Base-by-base conservation (phyloP, 2,329 filamentous ascomycete genomes). In the Fusarium newnesense region DNA sequence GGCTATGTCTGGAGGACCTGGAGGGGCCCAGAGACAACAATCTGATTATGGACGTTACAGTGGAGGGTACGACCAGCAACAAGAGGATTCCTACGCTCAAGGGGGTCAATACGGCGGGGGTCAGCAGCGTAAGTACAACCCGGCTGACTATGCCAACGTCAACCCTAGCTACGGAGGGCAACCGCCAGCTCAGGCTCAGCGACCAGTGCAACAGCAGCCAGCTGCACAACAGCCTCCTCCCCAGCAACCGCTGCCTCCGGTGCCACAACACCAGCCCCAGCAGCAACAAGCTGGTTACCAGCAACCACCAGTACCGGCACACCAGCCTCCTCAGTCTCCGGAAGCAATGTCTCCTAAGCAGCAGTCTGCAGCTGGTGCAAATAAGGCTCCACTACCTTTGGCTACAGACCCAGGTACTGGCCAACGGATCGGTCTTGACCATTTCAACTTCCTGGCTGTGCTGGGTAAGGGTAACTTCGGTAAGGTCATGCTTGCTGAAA, bases 401-500 rank as follows among this genome's bases (percentile, higher is more conserved):
- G 92, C 92, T 28, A 94, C 90, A 70, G 87, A 92, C 67, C 86
- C 90, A 7, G 93, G 94, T 44, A 94, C 92, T 64, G 93, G 93
- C 37, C 90, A 92, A 79, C 91, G 96, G 60, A 98, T 99, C 80
- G 96, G 96, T 24, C 87, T 99, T 50, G 97, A 99, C 81, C 95
- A 99, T 84, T 99, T 99, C 88, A 99, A 99, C 82, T 99, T 99
- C 89, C 88, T 99, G 74, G 96, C 97, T 73, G 96, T 99, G 60
- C 90, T 99, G 74, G 96, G 96, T 80, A 99, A 99, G 84, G 96
- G 96, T 85, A 99, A 99, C 84, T 99, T 99, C 80, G 96, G 96
- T 82, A 99, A 99, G 84, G 96, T 99, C 84, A 99, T 99, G 96
- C 87, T 99, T 82, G 96, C 96, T 5, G 97, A 99, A 84, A 97